A percentile compares a stretch with the other conserved stretches of the same genome.
These are phyloP conservation scores for Pontederia paniculata DNA, from an alignment of 176 grass and related monocot genomes.

Conservation along the genomic window DNA sequence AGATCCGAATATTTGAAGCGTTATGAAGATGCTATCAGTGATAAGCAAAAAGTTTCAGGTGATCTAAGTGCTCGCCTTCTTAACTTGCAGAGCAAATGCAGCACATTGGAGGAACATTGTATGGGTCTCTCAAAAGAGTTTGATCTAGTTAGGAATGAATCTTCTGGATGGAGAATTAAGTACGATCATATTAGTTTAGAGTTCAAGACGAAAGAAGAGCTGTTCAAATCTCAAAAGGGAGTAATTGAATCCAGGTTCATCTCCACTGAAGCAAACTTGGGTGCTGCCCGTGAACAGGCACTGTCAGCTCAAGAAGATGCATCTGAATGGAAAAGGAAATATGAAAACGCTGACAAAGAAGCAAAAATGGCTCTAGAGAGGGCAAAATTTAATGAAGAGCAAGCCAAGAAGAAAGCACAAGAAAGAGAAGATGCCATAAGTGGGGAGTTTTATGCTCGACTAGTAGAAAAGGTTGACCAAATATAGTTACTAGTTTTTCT, in stretches of 20 bases:
- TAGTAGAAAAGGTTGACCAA: constrained; percentile 48
- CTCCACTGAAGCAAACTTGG: constrained; percentile 44
- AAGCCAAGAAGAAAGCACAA: constrained; percentile 52
- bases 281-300: constrained; percentile 48
- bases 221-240: constrained; percentile 24
- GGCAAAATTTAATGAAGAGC: constrained; percentile 47
- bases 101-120: constrained; percentile 57
- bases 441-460: constrained; percentile 38
- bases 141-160: constrained; percentile 40
- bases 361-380: constrained; percentile 64
- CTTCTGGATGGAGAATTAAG: constrained; percentile 49
- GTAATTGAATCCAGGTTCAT: constrained; percentile 43
- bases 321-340: constrained; percentile 62
- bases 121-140: constrained; percentile 49
- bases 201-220: constrained; percentile 34
- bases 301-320: constrained; percentile 55
- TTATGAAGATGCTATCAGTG: constrained; percentile 46
- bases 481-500: background rate
- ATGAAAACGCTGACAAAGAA: constrained; percentile 50
- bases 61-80: constrained; percentile 44
- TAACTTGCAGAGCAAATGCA: constrained; percentile 54
- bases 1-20: constrained; percentile 64
- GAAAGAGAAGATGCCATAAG: constrained; percentile 65
- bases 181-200: constrained; percentile 36
- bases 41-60: constrained; percentile 51